Percentiles rank a stretch among this genome's conserved stretches.
phyloP scores from a whole-genome alignment of 495 filamentous ascomycete species.

The Penicillium lagena region DNA sequence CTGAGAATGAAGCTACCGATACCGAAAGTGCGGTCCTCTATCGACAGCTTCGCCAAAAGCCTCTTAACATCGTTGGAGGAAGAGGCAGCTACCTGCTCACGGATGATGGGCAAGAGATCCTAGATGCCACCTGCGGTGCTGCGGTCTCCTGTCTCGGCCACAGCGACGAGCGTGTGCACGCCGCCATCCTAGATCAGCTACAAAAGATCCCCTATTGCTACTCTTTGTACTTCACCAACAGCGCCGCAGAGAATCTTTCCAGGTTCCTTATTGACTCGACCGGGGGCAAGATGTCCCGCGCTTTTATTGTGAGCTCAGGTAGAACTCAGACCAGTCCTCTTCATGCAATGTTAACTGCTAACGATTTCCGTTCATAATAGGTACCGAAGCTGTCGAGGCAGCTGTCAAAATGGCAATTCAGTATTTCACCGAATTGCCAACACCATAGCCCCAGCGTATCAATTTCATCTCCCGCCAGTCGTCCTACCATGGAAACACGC shows the following conservation, averaged over 20 bases:
- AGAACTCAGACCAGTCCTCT: neutral
- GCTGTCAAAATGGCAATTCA: conserved; percentile 55
- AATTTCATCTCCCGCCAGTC: conserved; percentile 57
- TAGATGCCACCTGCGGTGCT: conserved; percentile 27
- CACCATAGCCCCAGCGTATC: conserved; percentile 31
- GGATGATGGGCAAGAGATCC: conserved; percentile 9
- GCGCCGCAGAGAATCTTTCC: conserved; percentile 26
- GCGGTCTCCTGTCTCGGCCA: conserved; percentile 34
- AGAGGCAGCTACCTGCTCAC: conserved; percentile 13
- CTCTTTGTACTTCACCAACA: conserved; percentile 38
- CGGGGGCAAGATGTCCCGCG: conserved; percentile 24
- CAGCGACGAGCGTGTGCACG: conserved; percentile 27
- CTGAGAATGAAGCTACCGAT: neutral
- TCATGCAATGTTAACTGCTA: neutral
- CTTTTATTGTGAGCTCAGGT: conserved; percentile 44
- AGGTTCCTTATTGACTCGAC: conserved; percentile 29
- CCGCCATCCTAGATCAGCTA: conserved; percentile 36
- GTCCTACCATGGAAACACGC: conserved; percentile 67
- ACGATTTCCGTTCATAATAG: conserved; percentile 4
- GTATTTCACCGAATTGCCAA: conserved; percentile 44
- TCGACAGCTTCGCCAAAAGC: conserved; percentile 13
- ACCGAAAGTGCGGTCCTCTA: conserved; percentile 17
- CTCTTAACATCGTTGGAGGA: conserved; percentile 15
- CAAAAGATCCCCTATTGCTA: conserved; percentile 36
- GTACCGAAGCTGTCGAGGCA: conserved; percentile 60